Evolutionary conservation across 2,329 filamentous ascomycete genomes (phyloP).

Genomic region (Nothopassalora personata): DNA sequence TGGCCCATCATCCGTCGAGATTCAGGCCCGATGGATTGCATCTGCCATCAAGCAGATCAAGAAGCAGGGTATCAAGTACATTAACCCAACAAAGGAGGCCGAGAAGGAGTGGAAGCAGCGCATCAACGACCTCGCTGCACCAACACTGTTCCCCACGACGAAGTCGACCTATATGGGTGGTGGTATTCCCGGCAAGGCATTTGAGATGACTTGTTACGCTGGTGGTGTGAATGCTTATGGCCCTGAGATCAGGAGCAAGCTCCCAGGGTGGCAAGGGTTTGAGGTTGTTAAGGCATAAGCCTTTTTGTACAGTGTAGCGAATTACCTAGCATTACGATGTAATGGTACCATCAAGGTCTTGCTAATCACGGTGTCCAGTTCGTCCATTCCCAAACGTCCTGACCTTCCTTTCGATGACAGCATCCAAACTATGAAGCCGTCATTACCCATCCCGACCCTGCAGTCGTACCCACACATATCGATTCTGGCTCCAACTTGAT

Average conservation of each 20-base stretch:
- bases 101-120: conserved; percentile 26
- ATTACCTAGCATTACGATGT: background rate
- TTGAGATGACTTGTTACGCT: conserved; percentile 29
- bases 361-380: background rate
- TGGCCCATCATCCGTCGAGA: conserved; percentile 39
- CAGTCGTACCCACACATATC: background rate
- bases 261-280: conserved; percentile 25
- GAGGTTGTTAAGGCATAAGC: conserved; percentile 22
- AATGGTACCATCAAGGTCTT: background rate
- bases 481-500: background rate
- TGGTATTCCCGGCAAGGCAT: conserved; percentile 24
- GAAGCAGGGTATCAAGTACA: conserved; percentile 22
- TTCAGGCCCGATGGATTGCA: conserved; percentile 39
- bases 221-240: conserved; percentile 26
- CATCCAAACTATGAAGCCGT: background rate
- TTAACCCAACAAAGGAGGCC: conserved; percentile 28
- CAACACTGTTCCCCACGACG: conserved; percentile 26
- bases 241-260: conserved; percentile 23
- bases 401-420: too few species aligned
- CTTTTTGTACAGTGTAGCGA: background rate
- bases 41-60: conserved; percentile 26
- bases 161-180: conserved; percentile 28
- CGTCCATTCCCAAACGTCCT: too few species aligned
- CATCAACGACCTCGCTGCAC: conserved; percentile 26
- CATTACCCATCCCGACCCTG: background rate